These are phyloP conservation scores for Fusarium concolor DNA, from an alignment of 2,329 filamentous ascomycete genomes.

Conservation along the genomic window DNA sequence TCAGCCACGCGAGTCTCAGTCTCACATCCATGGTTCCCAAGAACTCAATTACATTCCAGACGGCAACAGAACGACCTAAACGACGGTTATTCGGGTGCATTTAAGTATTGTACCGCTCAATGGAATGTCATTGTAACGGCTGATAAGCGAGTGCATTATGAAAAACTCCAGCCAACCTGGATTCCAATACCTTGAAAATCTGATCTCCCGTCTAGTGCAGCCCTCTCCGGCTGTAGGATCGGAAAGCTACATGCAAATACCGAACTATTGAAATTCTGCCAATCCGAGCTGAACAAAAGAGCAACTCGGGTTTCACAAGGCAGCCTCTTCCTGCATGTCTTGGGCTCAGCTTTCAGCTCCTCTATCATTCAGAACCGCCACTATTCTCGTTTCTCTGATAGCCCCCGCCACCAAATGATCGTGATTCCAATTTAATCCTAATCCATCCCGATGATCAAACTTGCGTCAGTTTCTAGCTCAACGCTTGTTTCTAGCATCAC, in stretches of 20 bases:
- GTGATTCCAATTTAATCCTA: neutral
- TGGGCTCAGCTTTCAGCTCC: conserved; percentile 17
- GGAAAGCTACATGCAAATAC: conserved; percentile 19
- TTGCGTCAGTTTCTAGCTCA: conserved; percentile 18
- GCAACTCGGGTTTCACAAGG: conserved; percentile 10
- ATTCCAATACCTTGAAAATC: conserved; percentile 6
- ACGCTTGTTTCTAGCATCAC: conserved; percentile 17
- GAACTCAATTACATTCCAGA: conserved; percentile 20
- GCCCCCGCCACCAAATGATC: conserved; percentile 33
- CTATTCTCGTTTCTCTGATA: conserved; percentile 2
- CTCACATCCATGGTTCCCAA: conserved; percentile 6
- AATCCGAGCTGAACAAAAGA: conserved; percentile 13
- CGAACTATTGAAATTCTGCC: conserved; percentile 10
- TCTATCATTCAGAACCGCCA: neutral
- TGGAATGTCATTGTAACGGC: conserved; percentile 12
- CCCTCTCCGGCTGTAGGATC: conserved; percentile 7
- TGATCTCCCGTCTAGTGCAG: neutral
- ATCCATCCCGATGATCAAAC: conserved; percentile 23
- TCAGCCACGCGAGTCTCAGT: conserved; percentile 37
- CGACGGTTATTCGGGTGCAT: conserved; percentile 7
- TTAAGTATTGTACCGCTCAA: neutral
- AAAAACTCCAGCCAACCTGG: neutral
- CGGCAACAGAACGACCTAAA: neutral
- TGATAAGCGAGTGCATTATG: neutral
- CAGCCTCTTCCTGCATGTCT: conserved; percentile 14